phyloP scores from a whole-genome alignment of 805 yeast species.

The Hanseniaspora valbyensis region DNA sequence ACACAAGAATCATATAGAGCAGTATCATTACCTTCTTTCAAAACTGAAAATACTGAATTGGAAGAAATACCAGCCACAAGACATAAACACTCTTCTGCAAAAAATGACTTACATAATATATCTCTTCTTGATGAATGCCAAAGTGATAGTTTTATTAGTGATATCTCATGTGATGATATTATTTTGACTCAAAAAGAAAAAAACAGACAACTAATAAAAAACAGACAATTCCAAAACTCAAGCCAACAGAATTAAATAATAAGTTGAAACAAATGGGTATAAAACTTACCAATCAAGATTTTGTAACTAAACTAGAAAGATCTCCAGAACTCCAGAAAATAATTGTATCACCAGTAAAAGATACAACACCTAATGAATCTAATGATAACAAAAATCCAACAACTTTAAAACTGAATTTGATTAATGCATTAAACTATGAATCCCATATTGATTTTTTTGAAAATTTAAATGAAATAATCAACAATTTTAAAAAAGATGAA shows the following conservation, averaged over 20 bases:
- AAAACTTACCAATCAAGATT: background rate
- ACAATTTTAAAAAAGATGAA: background rate
- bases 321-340: background rate
- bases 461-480: background rate
- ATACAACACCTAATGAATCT: too few relatives aligned
- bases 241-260: background rate
- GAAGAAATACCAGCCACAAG: too few relatives aligned
- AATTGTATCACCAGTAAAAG: background rate
- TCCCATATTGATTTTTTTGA: background rate
- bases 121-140: too few relatives aligned
- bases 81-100: too few relatives aligned
- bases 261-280: constrained; percentile 1
- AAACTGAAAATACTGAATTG: too few relatives aligned
- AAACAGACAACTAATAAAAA: background rate
- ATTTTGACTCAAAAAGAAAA: background rate
- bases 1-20: too few relatives aligned
- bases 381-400: too few relatives aligned
- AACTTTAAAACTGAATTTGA: background rate
- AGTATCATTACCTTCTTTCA: too few relatives aligned
- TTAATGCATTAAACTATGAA: background rate
- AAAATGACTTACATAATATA: too few relatives aligned
- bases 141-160: too few relatives aligned
- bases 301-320: background rate
- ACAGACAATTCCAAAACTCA: background rate
- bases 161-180: background rate